Percentiles rank a stretch among this genome's conserved stretches.
phyloP scores from a whole-genome alignment of 2,329 filamentous ascomycete species.

The Fusarium buxicola region DNA sequence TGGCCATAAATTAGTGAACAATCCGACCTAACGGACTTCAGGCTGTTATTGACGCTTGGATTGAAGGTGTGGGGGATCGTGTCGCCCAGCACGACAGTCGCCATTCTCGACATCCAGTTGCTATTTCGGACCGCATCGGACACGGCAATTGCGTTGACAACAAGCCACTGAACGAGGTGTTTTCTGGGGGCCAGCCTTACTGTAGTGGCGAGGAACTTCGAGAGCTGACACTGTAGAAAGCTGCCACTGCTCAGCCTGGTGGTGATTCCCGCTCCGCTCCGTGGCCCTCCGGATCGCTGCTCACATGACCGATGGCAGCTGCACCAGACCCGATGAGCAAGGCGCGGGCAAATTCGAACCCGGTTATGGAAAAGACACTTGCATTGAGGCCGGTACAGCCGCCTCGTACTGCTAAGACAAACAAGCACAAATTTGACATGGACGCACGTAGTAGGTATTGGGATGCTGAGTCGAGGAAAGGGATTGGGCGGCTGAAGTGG shows the following conservation, averaged over 20 bases:
- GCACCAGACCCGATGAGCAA: constrained; percentile 17
- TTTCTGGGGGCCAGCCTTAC: not conserved
- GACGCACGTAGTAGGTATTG: not conserved
- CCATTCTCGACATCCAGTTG: no score
- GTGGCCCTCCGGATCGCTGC: constrained; percentile 18
- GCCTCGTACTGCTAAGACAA: not conserved
- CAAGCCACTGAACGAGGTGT: not conserved
- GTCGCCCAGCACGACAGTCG: no score
- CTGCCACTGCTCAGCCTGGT: not conserved
- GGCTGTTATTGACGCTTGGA: not conserved
- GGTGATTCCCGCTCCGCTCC: no score
- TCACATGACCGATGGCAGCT: constrained; percentile 43
- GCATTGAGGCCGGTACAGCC: not conserved
- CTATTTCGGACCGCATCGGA: constrained; percentile 2
- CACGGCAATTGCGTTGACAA: not conserved
- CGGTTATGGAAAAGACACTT: constrained; percentile 1
- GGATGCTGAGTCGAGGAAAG: not conserved
- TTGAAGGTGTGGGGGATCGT: no score
- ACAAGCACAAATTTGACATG: not conserved
- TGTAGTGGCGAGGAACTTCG: constrained; percentile 3
- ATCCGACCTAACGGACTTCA: not conserved
- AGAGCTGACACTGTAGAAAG: not conserved
- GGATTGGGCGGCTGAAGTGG: not conserved
- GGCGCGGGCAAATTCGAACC: constrained; percentile 7
- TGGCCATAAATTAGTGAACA: not conserved